Conservation (phyloP, 2,329 filamentous ascomycete species). For the Aspergillus vadensis region DNA sequence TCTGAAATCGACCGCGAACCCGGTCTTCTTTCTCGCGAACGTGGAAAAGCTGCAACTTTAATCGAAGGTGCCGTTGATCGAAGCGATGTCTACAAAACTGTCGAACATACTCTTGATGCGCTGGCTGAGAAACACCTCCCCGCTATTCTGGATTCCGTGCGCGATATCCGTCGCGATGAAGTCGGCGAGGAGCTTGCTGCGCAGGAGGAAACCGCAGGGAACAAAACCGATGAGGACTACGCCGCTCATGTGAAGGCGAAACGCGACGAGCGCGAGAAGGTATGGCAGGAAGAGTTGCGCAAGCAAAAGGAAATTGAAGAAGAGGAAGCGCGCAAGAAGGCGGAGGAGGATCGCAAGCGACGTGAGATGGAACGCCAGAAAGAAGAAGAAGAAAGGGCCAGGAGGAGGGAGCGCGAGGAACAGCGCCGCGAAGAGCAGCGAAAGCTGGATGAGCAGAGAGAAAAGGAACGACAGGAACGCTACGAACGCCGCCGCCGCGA, state of each 20-base stretch:
- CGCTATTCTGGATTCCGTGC: constrained; percentile 55
- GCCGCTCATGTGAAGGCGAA: constrained; percentile 55
- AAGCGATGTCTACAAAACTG: constrained; percentile 62
- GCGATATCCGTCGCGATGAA: constrained; percentile 60
- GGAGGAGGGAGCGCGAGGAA: constrained; percentile 54
- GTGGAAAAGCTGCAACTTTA: constrained; percentile 62
- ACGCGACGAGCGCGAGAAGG: constrained; percentile 53
- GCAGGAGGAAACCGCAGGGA: constrained; percentile 57
- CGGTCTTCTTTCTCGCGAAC: constrained; percentile 61
- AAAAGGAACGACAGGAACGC: constrained; percentile 53
- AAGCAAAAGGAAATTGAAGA: constrained; percentile 55
- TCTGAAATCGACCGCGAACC: constrained; percentile 65
- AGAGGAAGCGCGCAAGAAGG: constrained; percentile 42
- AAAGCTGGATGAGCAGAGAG: constrained; percentile 55
- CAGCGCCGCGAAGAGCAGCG: constrained; percentile 54
- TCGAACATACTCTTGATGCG: constrained; percentile 56
- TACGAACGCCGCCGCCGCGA: constrained; percentile 47
- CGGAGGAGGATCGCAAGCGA: constrained; percentile 46
- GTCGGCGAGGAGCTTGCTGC: constrained; percentile 59
- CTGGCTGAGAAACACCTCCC: constrained; percentile 58
- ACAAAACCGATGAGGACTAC: constrained; percentile 64
- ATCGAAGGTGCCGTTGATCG: constrained; percentile 66
- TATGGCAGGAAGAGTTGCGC: constrained; percentile 53
- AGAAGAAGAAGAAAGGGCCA: constrained; percentile 50
- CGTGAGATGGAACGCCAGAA: constrained; percentile 48